Percentiles rank a stretch among this genome's conserved stretches.
phyloP scores from a whole-genome alignment of 257 asterid species.

The Solanum pinnatisectum region DNA sequence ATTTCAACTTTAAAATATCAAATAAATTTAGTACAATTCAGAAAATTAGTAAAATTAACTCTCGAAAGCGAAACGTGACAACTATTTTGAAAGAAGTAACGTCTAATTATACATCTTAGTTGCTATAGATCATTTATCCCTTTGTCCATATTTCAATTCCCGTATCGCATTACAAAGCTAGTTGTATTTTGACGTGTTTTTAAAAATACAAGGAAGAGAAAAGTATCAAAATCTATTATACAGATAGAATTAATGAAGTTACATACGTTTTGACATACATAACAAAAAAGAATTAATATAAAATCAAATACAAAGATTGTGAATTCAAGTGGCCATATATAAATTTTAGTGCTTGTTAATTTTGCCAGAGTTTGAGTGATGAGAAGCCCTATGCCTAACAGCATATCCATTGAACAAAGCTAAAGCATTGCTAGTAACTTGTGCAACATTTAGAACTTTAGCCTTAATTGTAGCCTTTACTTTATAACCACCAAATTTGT shows the following conservation, averaged over 20 bases:
- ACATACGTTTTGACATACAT: background rate
- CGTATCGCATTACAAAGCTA: background rate
- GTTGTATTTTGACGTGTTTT: background rate
- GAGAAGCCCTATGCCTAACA: slow-evolving; percentile 20
- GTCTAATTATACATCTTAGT: background rate
- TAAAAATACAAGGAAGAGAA: background rate
- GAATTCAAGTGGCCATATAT: background rate
- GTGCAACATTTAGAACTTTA: slow-evolving; percentile 45
- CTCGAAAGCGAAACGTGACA: background rate
- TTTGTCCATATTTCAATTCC: no score
- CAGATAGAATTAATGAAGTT: background rate
- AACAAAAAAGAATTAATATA: background rate
- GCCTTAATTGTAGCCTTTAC: slow-evolving; percentile 37
- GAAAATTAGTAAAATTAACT: no score
- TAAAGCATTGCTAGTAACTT: slow-evolving; percentile 45
- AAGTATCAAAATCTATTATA: background rate
- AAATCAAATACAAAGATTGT: background rate
- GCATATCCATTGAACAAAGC: slow-evolving; percentile 51
- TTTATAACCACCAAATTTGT: slow-evolving; percentile 28
- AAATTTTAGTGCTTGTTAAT: background rate
- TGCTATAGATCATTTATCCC: background rate
- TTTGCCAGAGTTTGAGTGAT: background rate
- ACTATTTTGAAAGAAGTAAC: background rate
- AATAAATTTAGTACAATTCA: no score
- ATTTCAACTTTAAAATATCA: background rate